Conservation (phyloP, 2,329 filamentous ascomycete genomes). For the Gyromitra esculenta region DNA sequence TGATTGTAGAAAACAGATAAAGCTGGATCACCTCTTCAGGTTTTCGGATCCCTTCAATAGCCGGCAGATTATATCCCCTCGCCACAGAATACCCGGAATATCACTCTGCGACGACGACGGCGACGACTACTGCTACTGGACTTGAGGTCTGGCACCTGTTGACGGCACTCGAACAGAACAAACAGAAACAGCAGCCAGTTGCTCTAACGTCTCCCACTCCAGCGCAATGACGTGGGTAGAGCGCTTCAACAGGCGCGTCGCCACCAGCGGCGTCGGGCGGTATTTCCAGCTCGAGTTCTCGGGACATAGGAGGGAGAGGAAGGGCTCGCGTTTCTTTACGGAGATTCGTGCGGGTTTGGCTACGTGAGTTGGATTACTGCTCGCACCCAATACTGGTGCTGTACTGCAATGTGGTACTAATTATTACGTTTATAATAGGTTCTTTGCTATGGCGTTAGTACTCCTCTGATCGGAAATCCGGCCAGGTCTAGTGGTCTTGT, state of each 20-base stretch:
- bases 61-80: constrained; percentile 23
- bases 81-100: constrained; percentile 18
- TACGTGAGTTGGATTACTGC: constrained; percentile 62
- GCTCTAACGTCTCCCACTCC: not conserved
- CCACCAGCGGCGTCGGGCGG: constrained; percentile 72
- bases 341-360: constrained; percentile 84
- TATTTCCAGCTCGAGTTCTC: constrained; percentile 84
- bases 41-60: constrained; percentile 22
- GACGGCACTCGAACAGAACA: not conserved
- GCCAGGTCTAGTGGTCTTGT: not conserved
- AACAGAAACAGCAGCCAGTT: not conserved
- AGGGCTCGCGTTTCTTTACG: constrained; percentile 80
- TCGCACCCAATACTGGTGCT: not conserved
- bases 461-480: constrained; percentile 65
- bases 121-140: constrained; percentile 3
- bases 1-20: constrained; percentile 12
- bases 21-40: constrained; percentile 4
- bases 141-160: constrained; percentile 19
- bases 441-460: constrained; percentile 76
- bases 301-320: constrained; percentile 77
- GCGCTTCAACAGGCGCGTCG: constrained; percentile 68
- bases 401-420: constrained; percentile 59
- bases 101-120: not conserved
- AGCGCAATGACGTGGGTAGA: constrained; percentile 61
- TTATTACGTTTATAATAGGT: constrained; percentile 57